These are phyloP conservation scores for Iodosphaeria phyllophila DNA, from an alignment of 2,329 filamentous ascomycete species.

Conservation along the genomic window DNA sequence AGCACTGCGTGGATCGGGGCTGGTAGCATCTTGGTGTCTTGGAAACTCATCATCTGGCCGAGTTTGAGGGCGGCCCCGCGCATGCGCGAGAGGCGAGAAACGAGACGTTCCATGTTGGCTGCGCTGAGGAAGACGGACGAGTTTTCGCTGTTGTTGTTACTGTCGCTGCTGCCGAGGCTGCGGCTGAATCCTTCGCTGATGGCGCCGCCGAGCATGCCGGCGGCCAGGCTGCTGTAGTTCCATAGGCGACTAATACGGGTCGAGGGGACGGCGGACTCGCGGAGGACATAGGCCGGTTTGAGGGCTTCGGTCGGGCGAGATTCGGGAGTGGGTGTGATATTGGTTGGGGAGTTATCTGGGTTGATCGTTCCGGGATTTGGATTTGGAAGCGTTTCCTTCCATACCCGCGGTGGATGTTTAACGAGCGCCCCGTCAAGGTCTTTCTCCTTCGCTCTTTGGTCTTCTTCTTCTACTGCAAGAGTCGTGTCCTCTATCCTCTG, in stretches of 20 bases:
- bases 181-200: constrained; percentile 71
- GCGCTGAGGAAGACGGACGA: constrained; percentile 79
- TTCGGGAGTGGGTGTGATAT: constrained; percentile 8
- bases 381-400: background rate
- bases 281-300: constrained; percentile 42
- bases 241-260: constrained; percentile 74
- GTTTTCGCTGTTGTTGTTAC: too few relatives aligned
- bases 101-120: constrained; percentile 81
- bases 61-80: constrained; percentile 91
- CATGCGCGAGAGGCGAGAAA: constrained; percentile 88
- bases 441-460: background rate
- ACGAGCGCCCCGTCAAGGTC: background rate
- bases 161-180: constrained; percentile 47
- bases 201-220: constrained; percentile 87
- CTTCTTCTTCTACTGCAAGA: background rate
- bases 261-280: constrained; percentile 79
- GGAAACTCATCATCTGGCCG: constrained; percentile 96
- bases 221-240: constrained; percentile 87
- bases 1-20: constrained; percentile 73
- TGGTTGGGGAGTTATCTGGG: constrained; percentile 8
- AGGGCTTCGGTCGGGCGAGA: constrained; percentile 5
- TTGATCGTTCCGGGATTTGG: constrained; percentile 5
- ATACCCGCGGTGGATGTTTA: background rate
- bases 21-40: constrained; percentile 90
- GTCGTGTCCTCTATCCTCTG: background rate